Base-by-base conservation (phyloP, 257 asterid species). In the Thymus quinquecostatus region DNA sequence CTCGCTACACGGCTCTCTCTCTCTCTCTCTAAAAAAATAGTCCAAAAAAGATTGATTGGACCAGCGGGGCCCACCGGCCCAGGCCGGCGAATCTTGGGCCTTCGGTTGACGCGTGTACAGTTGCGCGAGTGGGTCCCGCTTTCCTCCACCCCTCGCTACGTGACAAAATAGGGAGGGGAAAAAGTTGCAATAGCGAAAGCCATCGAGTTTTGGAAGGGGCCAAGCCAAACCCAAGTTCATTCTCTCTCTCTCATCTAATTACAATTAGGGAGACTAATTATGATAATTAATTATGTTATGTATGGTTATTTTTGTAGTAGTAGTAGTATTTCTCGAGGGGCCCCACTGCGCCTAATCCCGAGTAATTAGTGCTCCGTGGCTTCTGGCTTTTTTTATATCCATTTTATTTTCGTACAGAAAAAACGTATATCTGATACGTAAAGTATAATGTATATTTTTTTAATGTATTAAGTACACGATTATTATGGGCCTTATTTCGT, bases 51-150 rank as follows among this genome's bases (percentile, higher is more conserved):
- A 70, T 28, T 80, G 92, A 85, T 87, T 86, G 79, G 89, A 83
- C 80, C 9, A 0, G 67, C 40, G 83, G 91, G 89, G 11, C 90
- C 55, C 48, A 36, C 61, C 43, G 13, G 44, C 28, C 14, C 68
- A 60, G 78, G 79, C 83, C 72, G 68, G 72, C 81, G 87, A 84
- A 86, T 82, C 90, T 82, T 75, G 67, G 55, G 70, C 34, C 51
- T 0, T 47, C 38, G 63, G 79, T 83, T 76, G 96, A 85, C 91
- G 92, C 89, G 88, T 82, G 86, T 85, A 89, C 86, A 83, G 93
- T 82, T 9, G 45, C 0, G 45, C 0, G 0, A 0, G 28, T 27
- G 85, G 85, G 88, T 6, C 87, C 83, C 56, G 0, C 0, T 2
- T 0, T 5, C 40, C 40, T 5, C 8, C 43, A 6, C 4, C n/a